Base-by-base conservation (phyloP, 1,139 yeast genomes). In the Kurtzmaniella natalensis region DNA sequence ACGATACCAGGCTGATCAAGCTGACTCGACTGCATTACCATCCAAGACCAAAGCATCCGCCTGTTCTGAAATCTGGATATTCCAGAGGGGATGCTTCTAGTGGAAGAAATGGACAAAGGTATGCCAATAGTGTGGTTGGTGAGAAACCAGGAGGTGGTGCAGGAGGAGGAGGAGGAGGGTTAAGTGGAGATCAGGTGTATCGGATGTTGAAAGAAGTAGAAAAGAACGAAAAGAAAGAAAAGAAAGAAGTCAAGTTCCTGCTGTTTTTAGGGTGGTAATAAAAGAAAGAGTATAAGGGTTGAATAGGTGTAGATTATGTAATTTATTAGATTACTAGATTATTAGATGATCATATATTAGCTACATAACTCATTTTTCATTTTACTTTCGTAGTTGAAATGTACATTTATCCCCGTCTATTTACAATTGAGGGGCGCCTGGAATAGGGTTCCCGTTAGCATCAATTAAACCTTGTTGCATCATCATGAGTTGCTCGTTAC, bases 391-490 rank as follows among this genome's bases (percentile, higher is more conserved):
- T n/a, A n/a, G n/a, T n/a, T n/a, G n/a, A n/a, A n/a, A n/a, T n/a
- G n/a, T n/a, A n/a, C n/a, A n/a, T n/a, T n/a, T n/a, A n/a, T n/a
- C 26, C 26, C 9, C 20, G 18, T 34, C 32, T 25, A 25, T 30
- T 45, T 51, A 55, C 44, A 58, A 45, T 52, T 57, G 74, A 43
- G 81, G 81, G 42, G 81, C 83, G 48, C 83, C 87, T 51, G 83
- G 86, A 46, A 83, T 71, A 51, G 92, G 92, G 72, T 82, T 82
- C 53, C 92, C 94, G 52, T 83, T 79, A 45, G 81, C 83, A 55
- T 83, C 94, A 40, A 69, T 58, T 64, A 83, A 70, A 51, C 92
- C 92, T 63, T 82, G 88, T 70, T 83, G 94, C 74, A 69, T 69
- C 69, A 69, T 59, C 72, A 72, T 61, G 51, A 86, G 76, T 68